phyloP scores from a whole-genome alignment of 495 filamentous ascomycete species.

The Symbiotaphrina buchneri region DNA sequence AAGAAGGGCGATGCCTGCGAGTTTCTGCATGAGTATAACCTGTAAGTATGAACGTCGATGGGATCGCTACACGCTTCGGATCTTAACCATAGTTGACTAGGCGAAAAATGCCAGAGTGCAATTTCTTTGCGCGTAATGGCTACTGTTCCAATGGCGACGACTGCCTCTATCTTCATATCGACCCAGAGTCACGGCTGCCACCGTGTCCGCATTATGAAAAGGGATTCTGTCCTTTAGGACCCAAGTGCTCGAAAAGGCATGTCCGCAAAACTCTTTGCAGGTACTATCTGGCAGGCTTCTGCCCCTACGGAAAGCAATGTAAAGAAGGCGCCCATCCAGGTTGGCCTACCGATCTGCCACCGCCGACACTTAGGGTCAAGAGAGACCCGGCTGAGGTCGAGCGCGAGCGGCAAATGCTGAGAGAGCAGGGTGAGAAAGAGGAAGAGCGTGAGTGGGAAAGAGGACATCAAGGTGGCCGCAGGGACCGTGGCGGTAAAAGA shows the following conservation, averaged over 20 bases:
- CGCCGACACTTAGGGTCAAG: constrained; percentile 39
- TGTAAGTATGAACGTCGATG: constrained; percentile 15
- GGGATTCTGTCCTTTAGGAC: constrained; percentile 86
- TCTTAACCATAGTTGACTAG: constrained; percentile 6
- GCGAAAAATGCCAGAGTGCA: constrained; percentile 92
- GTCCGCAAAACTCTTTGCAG: constrained; percentile 51
- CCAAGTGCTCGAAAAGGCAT: constrained; percentile 69
- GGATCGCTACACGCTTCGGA: not conserved
- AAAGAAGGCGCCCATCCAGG: constrained; percentile 58
- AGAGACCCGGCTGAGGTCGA: constrained; percentile 29
- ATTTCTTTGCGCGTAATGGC: constrained; percentile 67
- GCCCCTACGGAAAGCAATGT: constrained; percentile 63
- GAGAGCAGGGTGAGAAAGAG: constrained; percentile 28
- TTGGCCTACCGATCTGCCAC: constrained; percentile 50
- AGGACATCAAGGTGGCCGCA: constrained; percentile 17
- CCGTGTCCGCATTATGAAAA: constrained; percentile 85
- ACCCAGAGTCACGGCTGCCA: constrained; percentile 55
- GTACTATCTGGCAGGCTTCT: constrained; percentile 90
- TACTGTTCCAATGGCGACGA: constrained; percentile 94
- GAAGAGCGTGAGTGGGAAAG: constrained; percentile 30
- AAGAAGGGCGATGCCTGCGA: constrained; percentile 93
- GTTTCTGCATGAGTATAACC: constrained; percentile 95
- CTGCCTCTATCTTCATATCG: constrained; percentile 87
- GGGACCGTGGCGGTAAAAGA: constrained; percentile 20
- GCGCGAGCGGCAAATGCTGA: constrained; percentile 10